Evolutionary conservation across 345 rosid genomes (phyloP).

Genomic region (Aquilaria sinensis): DNA sequence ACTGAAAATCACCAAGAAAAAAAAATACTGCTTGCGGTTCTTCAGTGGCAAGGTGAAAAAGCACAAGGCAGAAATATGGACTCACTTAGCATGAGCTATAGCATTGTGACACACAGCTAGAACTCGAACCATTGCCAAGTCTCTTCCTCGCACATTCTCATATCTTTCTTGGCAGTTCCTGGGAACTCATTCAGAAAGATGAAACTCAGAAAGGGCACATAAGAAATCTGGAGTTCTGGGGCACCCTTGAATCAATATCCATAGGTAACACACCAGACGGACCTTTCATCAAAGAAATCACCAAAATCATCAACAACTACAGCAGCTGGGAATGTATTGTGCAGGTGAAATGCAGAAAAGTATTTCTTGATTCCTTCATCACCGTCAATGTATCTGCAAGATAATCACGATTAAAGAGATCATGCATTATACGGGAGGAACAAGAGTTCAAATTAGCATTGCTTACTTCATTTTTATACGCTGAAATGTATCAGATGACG

Average conservation of each 20-base stretch:
- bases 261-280: not conserved
- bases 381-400: constrained; percentile 65
- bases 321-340: constrained; percentile 38
- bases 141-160: constrained; percentile 70
- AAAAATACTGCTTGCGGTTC: not conserved
- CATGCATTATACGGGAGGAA: not conserved
- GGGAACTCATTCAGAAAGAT: not conserved
- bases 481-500: constrained; percentile 50
- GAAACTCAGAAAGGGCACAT: not conserved
- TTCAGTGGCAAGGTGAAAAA: not conserved
- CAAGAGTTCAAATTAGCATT: not conserved
- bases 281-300: constrained; percentile 63
- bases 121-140: constrained; percentile 66
- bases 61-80: not conserved
- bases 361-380: constrained; percentile 70
- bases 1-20: constrained; percentile 21
- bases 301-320: constrained; percentile 79
- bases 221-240: not conserved
- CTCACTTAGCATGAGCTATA: constrained; percentile 55
- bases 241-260: not conserved
- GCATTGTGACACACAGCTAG: constrained; percentile 80
- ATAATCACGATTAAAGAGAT: not conserved
- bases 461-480: constrained; percentile 78
- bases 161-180: constrained; percentile 56
- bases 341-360: constrained; percentile 87